Percentiles rank a stretch among this genome's conserved stretches.
Evolutionary conservation across 495 filamentous ascomycete species (phyloP).

Genomic region (Darksidea phi): DNA sequence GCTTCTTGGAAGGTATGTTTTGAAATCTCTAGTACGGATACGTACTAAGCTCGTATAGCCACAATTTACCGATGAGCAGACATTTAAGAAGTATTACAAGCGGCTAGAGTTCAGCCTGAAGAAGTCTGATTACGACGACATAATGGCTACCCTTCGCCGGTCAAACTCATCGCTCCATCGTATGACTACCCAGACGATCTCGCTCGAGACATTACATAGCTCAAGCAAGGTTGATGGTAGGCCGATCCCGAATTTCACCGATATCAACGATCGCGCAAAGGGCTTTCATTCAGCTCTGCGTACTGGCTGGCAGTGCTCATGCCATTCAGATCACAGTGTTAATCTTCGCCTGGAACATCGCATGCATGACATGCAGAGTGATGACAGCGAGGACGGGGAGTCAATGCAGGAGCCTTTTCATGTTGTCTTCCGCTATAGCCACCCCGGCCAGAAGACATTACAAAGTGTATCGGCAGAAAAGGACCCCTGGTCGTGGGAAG

Average conservation of each 20-base stretch:
- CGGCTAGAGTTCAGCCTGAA: slow-evolving; percentile 24
- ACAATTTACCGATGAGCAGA: slow-evolving; percentile 21
- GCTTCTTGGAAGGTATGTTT: slow-evolving; percentile 16
- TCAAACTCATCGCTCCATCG: slow-evolving; percentile 20
- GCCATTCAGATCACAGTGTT: slow-evolving; percentile 29
- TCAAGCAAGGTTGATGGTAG: not conserved
- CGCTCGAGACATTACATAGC: slow-evolving; percentile 8
- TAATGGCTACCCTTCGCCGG: slow-evolving; percentile 12
- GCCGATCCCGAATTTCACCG: slow-evolving; percentile 16
- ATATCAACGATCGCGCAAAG: slow-evolving; percentile 18
- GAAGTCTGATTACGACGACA: slow-evolving; percentile 24
- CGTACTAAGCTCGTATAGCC: slow-evolving; percentile 4
- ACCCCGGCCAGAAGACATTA: not conserved
- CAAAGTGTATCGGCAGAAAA: not conserved
- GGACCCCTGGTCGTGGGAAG: slow-evolving; percentile 26
- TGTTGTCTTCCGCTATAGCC: slow-evolving; percentile 21
- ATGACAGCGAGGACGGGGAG: slow-evolving; percentile 4
- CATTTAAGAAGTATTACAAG: slow-evolving; percentile 25
- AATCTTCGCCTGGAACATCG: slow-evolving; percentile 19
- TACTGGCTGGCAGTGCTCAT: slow-evolving; percentile 24
- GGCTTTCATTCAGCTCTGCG: slow-evolving; percentile 20
- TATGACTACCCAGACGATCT: slow-evolving; percentile 27
- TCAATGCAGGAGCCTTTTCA: slow-evolving; percentile 25
- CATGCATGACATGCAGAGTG: slow-evolving; percentile 18
- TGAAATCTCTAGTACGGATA: not conserved